Evolutionary conservation across 2,329 filamentous ascomycete genomes (phyloP).

Genomic region (Scedosporium boydii): DNA sequence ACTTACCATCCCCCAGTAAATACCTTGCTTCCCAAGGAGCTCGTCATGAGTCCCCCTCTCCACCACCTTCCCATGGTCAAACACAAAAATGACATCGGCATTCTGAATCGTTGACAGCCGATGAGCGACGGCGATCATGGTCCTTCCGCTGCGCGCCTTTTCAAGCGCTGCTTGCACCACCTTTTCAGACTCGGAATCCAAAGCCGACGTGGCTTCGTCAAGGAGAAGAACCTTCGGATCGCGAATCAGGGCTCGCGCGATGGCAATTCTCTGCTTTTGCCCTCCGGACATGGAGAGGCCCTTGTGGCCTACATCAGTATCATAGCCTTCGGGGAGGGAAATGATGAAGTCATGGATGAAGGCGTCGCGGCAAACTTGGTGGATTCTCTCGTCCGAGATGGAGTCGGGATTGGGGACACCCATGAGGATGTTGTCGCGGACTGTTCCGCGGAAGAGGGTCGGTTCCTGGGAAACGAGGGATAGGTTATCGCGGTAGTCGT

Average conservation of each 20-base stretch:
- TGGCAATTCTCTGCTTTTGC: constrained; percentile 62
- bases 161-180: constrained; percentile 56
- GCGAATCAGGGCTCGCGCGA: constrained; percentile 61
- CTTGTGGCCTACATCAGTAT: constrained; percentile 54
- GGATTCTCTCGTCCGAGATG: constrained; percentile 27
- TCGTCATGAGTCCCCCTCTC: constrained; percentile 55
- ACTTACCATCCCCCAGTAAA: constrained; percentile 40
- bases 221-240: constrained; percentile 57
- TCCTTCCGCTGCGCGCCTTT: constrained; percentile 23
- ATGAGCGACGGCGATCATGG: constrained; percentile 59
- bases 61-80: constrained; percentile 44
- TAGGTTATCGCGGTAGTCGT: constrained; percentile 22
- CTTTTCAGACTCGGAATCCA: constrained; percentile 58
- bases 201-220: constrained; percentile 60
- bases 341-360: constrained; percentile 47
- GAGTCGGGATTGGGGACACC: constrained; percentile 19
- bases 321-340: constrained; percentile 49
- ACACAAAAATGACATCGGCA: constrained; percentile 54
- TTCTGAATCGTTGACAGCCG: constrained; percentile 45
- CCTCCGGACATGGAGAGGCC: constrained; percentile 64
- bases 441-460: constrained; percentile 36
- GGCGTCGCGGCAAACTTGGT: constrained; percentile 42
- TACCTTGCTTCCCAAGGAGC: constrained; percentile 36
- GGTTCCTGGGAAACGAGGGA: constrained; percentile 32
- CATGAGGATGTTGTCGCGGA: constrained; percentile 46